Base-by-base conservation (phyloP, 1,284 basidiomycete genomes). In the Heliocybe sulcata region DNA sequence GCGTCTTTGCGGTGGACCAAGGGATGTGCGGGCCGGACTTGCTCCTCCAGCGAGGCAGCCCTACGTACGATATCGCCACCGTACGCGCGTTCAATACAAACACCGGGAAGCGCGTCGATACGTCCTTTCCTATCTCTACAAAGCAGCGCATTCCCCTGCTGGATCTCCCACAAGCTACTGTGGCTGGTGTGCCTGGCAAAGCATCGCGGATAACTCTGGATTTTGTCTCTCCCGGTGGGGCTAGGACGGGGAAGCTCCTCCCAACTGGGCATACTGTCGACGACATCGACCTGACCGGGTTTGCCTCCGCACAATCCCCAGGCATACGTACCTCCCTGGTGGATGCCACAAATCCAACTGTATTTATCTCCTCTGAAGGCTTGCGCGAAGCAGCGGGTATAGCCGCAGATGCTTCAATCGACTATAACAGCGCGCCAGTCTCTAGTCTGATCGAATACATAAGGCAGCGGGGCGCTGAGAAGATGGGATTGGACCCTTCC, bases 281-380 rank as follows among this genome's bases (percentile, higher is more conserved):
- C 61, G 54, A 54, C 1, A 64, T 87, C 45, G 57, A 66, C 10
- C 59, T 81, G n/a, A 53, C 60, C 3, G 56, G 63, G 2, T 38
- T 50, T 9, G 45, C 52, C 54, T 38, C 31, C 56, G 57, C 48
- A 35, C 60, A 14, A 63, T 57, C 1, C 11, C 4, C 20, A 3
- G 12, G n/a, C 20, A 65, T 81, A 42, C 66, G 60, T 6, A 76
- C 73, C 0, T 85, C 83, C 3, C 72, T 85, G 9, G 76, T 90
- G 11, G 87, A 90, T 62, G 86, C 85, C 1, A 85, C 86, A 3
- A 90, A 90, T 63, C 87, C 87, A 0, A 85, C 82, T 3, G 79
- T 89, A 3, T 83, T 89, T 66, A 72, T 88, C 58, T 52, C 65
- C 25, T 66, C 72, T 2, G 57, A 69, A 1, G 76, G 80, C 45